Conservation (phyloP, 202 grass and related monocot genomes). For the Bolboschoenoplectus hybrid region DNA sequence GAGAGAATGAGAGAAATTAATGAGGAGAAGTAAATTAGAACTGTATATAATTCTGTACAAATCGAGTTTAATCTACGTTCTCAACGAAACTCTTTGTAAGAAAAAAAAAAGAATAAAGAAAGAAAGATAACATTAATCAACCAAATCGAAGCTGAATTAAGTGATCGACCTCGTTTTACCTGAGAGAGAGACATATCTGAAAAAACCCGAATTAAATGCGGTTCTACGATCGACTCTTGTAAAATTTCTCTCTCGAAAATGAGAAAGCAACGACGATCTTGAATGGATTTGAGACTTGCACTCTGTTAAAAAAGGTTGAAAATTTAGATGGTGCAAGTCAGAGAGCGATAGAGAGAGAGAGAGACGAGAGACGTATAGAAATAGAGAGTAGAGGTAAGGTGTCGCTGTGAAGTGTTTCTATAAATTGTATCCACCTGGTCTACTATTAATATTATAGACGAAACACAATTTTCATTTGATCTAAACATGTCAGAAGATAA, state of each 20-base stretch:
- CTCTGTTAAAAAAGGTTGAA: background rate
- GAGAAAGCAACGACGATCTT: conserved; percentile 10
- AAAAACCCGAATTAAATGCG: background rate
- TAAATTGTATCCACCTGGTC: background rate
- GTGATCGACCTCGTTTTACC: background rate
- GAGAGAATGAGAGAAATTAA: background rate
- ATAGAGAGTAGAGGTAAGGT: background rate
- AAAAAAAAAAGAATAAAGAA: background rate
- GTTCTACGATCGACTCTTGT: background rate
- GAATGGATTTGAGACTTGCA: background rate
- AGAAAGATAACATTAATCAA: conserved; percentile 6
- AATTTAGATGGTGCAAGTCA: conserved; percentile 31
- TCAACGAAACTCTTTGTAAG: background rate
- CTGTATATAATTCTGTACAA: background rate
- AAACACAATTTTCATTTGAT: no score
- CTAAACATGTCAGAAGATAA: no score
- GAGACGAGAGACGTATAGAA: background rate
- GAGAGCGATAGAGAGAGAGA: conserved; percentile 8
- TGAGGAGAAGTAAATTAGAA: background rate
- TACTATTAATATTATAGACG: background rate
- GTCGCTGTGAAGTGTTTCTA: background rate
- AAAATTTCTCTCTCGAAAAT: background rate
- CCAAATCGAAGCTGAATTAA: background rate
- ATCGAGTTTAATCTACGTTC: background rate
- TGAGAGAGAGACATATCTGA: conserved; percentile 27